phyloP scores from a whole-genome alignment of 163 green algal species.

The Scenedesmus sp. region DNA sequence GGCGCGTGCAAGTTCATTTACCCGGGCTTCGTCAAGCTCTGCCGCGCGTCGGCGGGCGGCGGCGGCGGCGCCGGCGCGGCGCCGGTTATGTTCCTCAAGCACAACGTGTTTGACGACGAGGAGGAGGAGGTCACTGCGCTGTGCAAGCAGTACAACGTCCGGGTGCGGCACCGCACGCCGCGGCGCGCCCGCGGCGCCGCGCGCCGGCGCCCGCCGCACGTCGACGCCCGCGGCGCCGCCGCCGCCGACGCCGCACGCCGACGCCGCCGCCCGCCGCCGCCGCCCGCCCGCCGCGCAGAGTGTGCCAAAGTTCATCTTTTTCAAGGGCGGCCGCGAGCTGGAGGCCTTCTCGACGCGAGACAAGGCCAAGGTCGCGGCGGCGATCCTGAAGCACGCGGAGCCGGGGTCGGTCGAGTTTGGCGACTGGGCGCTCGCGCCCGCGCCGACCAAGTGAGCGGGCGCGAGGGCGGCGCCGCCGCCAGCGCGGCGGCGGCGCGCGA shows the following conservation, averaged over 20 bases:
- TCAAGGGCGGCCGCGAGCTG: slow-evolving; percentile 17
- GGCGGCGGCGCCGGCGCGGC: neutral
- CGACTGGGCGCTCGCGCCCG: too few species aligned
- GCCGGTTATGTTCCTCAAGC: slow-evolving; percentile 24
- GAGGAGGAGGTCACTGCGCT: slow-evolving; percentile 11
- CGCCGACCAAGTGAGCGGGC: too few species aligned
- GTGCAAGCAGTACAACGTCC: slow-evolving; percentile 30
- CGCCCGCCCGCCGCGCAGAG: neutral
- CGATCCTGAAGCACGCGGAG: slow-evolving; percentile 37
- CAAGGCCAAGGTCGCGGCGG: slow-evolving; percentile 21
- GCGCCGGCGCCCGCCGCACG: too few species aligned
- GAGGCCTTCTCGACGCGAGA: slow-evolving; percentile 36
- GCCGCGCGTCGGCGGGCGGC: neutral
- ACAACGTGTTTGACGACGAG: slow-evolving; percentile 43
- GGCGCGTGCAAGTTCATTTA: neutral
- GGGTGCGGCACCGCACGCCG: neutral
- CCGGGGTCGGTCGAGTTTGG: slow-evolving; percentile 23
- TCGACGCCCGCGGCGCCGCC: too few species aligned
- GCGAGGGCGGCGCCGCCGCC: too few species aligned
- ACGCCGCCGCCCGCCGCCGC: too few species aligned
- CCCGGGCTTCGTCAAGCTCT: slow-evolving; percentile 29
- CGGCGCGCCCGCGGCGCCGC: too few species aligned
- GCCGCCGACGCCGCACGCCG: too few species aligned
- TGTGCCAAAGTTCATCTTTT: slow-evolving; percentile 38
- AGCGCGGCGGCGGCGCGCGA: too few species aligned